A percentile compares a stretch with the other conserved stretches of the same genome.
Evolutionary conservation across 192 early-diverging fungal genomes (phyloP).

Genomic region (Endogone sp.): DNA sequence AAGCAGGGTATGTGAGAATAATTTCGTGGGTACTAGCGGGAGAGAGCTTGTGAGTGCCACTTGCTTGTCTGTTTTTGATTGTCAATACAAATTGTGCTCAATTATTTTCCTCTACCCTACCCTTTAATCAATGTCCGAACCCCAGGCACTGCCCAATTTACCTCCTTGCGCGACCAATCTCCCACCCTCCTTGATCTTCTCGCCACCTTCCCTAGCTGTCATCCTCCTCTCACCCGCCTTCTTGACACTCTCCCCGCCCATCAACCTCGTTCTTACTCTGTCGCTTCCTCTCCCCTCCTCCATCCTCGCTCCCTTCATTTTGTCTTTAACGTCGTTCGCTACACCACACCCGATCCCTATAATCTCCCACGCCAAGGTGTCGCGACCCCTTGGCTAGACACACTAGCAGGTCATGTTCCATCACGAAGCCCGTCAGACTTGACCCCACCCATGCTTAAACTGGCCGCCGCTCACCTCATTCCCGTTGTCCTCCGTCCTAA

Average conservation of each 20-base stretch:
- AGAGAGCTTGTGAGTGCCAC: too few species aligned
- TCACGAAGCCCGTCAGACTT: too few species aligned
- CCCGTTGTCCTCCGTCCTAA: constrained; percentile 57
- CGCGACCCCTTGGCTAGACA: constrained; percentile 81
- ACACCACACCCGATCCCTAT: constrained; percentile 41
- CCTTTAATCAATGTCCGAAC: not conserved
- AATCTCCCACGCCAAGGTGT: constrained; percentile 53
- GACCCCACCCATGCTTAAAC: too few species aligned
- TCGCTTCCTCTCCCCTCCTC: constrained; percentile 64
- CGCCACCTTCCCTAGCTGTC: constrained; percentile 70
- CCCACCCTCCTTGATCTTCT: constrained; percentile 83
- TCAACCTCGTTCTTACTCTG: constrained; percentile 86
- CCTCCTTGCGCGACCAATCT: constrained; percentile 56
- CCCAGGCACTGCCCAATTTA: constrained; percentile 57
- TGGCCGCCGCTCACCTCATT: constrained; percentile 16
- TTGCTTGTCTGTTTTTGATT: too few species aligned
- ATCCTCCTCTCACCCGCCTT: constrained; percentile 63
- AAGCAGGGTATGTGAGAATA: constrained; percentile 51
- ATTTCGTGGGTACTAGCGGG: too few species aligned
- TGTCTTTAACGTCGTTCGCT: constrained; percentile 88
- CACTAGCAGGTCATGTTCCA: constrained; percentile 39
- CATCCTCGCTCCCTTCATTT: constrained; percentile 51
- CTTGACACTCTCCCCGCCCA: constrained; percentile 77
- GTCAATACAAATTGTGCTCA: too few species aligned
- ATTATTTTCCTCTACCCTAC: not conserved